A percentile compares a stretch with the other conserved stretches of the same genome.
Evolutionary conservation across 1,284 basidiomycete genomes (phyloP).

Genomic region (Neotropicomus parvogracilis): DNA sequence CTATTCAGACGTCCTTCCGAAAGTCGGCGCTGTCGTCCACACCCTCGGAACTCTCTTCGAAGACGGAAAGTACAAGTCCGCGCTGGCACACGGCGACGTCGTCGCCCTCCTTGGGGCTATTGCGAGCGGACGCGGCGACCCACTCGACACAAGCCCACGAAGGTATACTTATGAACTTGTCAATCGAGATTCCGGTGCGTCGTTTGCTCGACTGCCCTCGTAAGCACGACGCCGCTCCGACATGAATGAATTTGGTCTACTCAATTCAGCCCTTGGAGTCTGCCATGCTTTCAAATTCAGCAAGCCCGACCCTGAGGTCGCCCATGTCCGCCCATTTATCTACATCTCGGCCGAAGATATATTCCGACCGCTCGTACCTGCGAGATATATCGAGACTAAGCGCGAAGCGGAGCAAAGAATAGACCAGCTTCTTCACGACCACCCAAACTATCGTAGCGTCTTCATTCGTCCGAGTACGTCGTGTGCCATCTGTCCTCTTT

Average conservation of each 20-base stretch:
- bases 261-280: constrained; percentile 59
- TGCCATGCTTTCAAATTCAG: constrained; percentile 68
- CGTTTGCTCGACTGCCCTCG: constrained; percentile 2
- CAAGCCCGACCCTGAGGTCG: constrained; percentile 31
- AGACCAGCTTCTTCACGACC: constrained; percentile 41
- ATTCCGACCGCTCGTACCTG: constrained; percentile 81
- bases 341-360: constrained; percentile 95
- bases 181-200: constrained; percentile 88
- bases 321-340: constrained; percentile 68
- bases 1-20: constrained; percentile 67
- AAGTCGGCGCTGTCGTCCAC: constrained; percentile 80
- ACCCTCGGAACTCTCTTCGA: constrained; percentile 94
- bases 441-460: constrained; percentile 56
- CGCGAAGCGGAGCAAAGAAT: constrained; percentile 82
- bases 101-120: constrained; percentile 51
- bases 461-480: constrained; percentile 82
- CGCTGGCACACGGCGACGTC: constrained; percentile 57
- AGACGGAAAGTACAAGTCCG: constrained; percentile 76
- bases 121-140: constrained; percentile 46
- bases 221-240: constrained; percentile 8
- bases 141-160: constrained; percentile 49
- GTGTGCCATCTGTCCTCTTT: constrained; percentile 14
- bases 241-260: constrained; percentile 11
- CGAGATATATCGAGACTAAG: constrained; percentile 86
- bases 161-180: constrained; percentile 63